Conservation (phyloP, 108 stramenopile species). For the Discostella stelligeroides region DNA sequence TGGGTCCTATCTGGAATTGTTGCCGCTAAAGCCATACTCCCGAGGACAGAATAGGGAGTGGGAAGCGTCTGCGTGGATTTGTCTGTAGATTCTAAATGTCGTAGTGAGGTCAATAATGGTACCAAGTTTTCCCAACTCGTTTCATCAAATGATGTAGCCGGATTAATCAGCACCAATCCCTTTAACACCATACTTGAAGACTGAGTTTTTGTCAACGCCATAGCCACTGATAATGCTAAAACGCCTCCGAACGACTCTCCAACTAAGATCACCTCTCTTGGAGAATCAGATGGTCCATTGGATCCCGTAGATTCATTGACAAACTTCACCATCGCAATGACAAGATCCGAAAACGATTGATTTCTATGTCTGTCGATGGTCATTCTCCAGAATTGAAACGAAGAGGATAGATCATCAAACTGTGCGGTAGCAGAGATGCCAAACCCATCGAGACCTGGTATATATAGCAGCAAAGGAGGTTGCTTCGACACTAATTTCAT, state of each 20-base stretch:
- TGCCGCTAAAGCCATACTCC: conserved; percentile 59
- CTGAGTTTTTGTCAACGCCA: conserved; percentile 45
- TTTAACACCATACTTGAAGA: conserved; percentile 37
- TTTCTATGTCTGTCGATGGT: conserved; percentile 52
- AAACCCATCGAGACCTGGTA: conserved; percentile 88
- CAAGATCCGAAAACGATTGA: conserved; percentile 62
- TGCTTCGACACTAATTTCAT: conserved; percentile 7
- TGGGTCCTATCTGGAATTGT: conserved; percentile 67
- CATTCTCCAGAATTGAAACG: conserved; percentile 86
- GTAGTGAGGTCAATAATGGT: conserved; percentile 64
- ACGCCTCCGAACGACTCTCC: conserved; percentile 90
- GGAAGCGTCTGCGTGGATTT: conserved; percentile 35
- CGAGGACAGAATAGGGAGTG: conserved; percentile 71
- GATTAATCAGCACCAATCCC: conserved; percentile 86
- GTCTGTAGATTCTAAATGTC: conserved; percentile 45
- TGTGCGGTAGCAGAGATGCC: conserved; percentile 85
- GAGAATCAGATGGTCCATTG: conserved; percentile 7
- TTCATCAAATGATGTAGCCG: conserved; percentile 88
- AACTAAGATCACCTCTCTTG: conserved; percentile 68
- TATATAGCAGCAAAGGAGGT: conserved; percentile 60
- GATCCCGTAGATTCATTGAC: conserved; percentile 43
- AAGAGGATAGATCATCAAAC: conserved; percentile 73
- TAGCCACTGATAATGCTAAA: conserved; percentile 72
- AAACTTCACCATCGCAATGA: conserved; percentile 54
- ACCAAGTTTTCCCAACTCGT: conserved; percentile 74